Base-by-base conservation (phyloP, 2,329 filamentous ascomycete species). In the Paracamarosporium sp. region DNA sequence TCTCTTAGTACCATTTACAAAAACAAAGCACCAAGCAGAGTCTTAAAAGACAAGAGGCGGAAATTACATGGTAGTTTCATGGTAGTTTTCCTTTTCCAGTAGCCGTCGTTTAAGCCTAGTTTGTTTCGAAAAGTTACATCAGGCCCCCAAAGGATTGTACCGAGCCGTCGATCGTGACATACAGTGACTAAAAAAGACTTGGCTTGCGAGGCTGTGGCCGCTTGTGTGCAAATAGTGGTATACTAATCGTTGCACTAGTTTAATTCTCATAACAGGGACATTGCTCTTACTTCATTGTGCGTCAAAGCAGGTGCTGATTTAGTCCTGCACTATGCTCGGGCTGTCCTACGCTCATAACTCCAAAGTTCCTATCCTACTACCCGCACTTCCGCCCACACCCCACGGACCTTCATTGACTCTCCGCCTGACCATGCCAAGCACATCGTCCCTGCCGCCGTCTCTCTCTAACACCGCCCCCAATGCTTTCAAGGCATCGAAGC, bases 401-500 rank as follows among this genome's bases (percentile, higher is more conserved):
- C 79, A 78, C 8, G 76, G 71, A 0, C 81, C 81, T 38, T 80
- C 77, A 6, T 67, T 71, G 20, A 82, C 64, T 35, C 79, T 74
- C 58, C 76, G 77, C 44, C 70, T 69, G 17, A 82, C 66, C 55
- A 80, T 79, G 11, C 56, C 67, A n/a, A 79, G 47, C 13, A 82
- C 75, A 27, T 80, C 78, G 30, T 78, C 73, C 66, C 66, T 72
- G 44, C 51, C 73, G 9, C 59, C 66, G 61, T 72, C 67, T 7
- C 74, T 71, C 57, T 79, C 77, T 13, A 88, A 63, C 12, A 73
- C 70, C 24, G 71, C 63, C 27, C 83, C 75, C n/a, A 88, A 69
- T 4, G 79, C 78, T 15, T 81, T 80, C 46, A 88, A 63, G 2
- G 82, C 82, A 54, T 86, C 85, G 61, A 85, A 85, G 64, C 86